Evolutionary conservation across 371 early-diverging fungal species (phyloP).

Genomic region (Mucor lusitanicus): DNA sequence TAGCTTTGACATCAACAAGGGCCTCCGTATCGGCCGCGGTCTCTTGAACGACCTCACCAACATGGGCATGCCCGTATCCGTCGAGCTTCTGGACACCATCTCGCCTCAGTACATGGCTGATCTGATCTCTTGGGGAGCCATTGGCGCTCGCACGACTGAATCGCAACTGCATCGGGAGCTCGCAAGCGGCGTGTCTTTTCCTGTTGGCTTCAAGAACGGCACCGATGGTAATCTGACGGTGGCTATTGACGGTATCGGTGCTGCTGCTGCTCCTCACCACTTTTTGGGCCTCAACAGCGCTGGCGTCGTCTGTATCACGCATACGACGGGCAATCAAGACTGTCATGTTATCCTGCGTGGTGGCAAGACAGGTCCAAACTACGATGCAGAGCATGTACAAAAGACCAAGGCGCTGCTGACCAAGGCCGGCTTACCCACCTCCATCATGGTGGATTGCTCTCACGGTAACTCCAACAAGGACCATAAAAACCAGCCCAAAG

Average conservation of each 20-base stretch:
- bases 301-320: conserved; percentile 89
- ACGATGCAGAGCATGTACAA: conserved; percentile 58
- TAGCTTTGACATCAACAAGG: conserved; percentile 89
- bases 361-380: conserved; percentile 85
- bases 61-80: conserved; percentile 85
- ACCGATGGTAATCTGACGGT: conserved; percentile 85
- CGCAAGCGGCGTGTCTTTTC: conserved; percentile 91
- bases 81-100: conserved; percentile 92
- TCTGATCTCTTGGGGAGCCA: conserved; percentile 92
- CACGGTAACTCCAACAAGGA: conserved; percentile 85
- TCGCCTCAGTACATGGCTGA: conserved; percentile 94
- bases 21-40: conserved; percentile 78
- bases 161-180: conserved; percentile 94
- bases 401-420: conserved; percentile 54
- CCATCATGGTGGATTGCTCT: conserved; percentile 88
- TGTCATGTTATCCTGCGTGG: conserved; percentile 68
- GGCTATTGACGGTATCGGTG: conserved; percentile 89
- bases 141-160: conserved; percentile 94
- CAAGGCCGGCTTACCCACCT: conserved; percentile 53
- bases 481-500: conserved; percentile 71
- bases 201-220: conserved; percentile 96
- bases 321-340: conserved; percentile 82
- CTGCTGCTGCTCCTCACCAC: conserved; percentile 84
- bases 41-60: conserved; percentile 57
- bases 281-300: conserved; percentile 92